Evolutionary conservation across 768 basidiomycete species (phyloP).

Genomic region (Mycena albidolilacea): DNA sequence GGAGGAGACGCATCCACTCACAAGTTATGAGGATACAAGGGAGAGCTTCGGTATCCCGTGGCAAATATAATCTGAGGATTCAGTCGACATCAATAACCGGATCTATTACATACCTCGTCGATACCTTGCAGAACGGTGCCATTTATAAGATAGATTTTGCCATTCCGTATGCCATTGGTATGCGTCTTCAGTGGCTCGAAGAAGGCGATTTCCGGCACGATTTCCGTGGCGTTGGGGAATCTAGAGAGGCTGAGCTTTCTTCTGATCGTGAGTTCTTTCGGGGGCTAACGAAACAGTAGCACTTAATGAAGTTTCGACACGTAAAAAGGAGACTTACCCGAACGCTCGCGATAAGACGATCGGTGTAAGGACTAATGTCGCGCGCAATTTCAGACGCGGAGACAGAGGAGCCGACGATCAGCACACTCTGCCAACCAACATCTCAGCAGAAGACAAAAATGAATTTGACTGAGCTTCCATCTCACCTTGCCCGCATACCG

Average conservation of each 20-base stretch:
- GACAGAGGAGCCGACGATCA: slow-evolving; percentile 39
- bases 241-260: slow-evolving; percentile 41
- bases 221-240: slow-evolving; percentile 46
- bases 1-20: neutral
- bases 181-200: slow-evolving; percentile 42
- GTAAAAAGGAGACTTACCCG: slow-evolving; percentile 34
- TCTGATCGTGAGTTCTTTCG: neutral
- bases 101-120: slow-evolving; percentile 39
- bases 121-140: slow-evolving; percentile 49
- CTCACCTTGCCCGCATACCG: slow-evolving; percentile 41
- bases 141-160: slow-evolving; percentile 47
- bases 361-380: slow-evolving; percentile 37
- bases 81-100: neutral
- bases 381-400: slow-evolving; percentile 43
- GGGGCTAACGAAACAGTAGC: slow-evolving; percentile 36
- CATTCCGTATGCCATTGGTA: slow-evolving; percentile 41
- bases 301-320: neutral
- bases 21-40: slow-evolving; percentile 25
- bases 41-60: slow-evolving; percentile 15
- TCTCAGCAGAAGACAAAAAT: neutral
- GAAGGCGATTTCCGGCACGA: slow-evolving; percentile 41
- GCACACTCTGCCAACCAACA: slow-evolving; percentile 23
- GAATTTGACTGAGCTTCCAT: neutral
- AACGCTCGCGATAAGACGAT: slow-evolving; percentile 38
- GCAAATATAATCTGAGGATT: slow-evolving; percentile 26